Conservation (phyloP, 108 stramenopile genomes). For the Stephanodiscus triporus region DNA sequence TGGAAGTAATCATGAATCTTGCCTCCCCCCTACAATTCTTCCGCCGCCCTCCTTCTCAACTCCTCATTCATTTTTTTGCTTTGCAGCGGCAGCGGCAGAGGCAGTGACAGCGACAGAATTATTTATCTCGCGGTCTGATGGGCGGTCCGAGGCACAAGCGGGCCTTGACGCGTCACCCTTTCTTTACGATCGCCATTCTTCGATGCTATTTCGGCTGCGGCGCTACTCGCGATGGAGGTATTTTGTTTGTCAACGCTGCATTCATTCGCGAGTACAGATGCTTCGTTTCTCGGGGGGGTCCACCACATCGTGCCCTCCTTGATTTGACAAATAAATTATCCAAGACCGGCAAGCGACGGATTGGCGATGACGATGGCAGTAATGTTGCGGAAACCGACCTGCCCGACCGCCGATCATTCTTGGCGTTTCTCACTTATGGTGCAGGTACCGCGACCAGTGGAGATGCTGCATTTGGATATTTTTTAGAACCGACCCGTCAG, state of each 20-base stretch:
- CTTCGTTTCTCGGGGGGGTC: neutral
- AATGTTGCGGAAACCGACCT: no score
- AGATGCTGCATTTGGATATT: conserved; percentile 3
- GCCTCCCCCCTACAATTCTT: no score
- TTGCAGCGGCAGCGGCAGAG: no score
- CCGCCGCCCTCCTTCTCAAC: no score
- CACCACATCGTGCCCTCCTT: neutral
- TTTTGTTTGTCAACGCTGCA: neutral
- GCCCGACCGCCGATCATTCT: conserved; percentile 12
- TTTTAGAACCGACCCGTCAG: no score
- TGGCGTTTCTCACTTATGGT: conserved; percentile 5
- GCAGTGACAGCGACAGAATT: no score
- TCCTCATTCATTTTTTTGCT: no score
- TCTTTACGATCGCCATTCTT: neutral
- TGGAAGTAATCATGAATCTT: no score
- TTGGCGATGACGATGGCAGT: neutral
- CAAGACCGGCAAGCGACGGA: neutral
- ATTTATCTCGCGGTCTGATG: neutral
- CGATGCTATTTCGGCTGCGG: neutral
- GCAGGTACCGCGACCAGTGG: neutral
- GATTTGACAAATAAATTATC: neutral
- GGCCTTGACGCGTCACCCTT: neutral
- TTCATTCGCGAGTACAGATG: neutral
- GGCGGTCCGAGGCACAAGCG: neutral
- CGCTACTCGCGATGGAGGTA: neutral